Evolutionary conservation across 495 filamentous ascomycete species (phyloP), one percentile per base, ranked within the genome.

Genomic region (Annulohypoxylon bovei): DNA sequence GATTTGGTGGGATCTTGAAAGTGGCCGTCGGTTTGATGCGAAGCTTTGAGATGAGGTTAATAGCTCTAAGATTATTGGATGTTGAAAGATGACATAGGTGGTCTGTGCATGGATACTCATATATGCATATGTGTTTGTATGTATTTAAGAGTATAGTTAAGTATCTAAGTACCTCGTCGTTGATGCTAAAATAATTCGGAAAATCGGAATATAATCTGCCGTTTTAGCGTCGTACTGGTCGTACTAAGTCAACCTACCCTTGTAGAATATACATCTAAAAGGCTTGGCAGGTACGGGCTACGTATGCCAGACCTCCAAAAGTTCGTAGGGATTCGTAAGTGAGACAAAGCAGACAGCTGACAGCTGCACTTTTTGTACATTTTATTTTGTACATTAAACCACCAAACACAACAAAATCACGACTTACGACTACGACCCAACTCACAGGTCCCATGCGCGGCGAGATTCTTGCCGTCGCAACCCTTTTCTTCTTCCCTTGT

Each of bases 211-310:
- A n/a, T 44, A 8, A 23, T 47, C 39, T 57, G 22, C 57, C 40
- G 58, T 25, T 22, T 32, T 62, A 65, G 52, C 50, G 27, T 32
- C 27, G 18, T 28, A 47, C 44, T 52, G 62, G 27, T 32, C 27
- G 18, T 28, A 47, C 44, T 52, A 65, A 22, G 55, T 27, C 39
- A 44, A 67, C 18, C 35, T 53, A 65, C 54, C 42, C 47, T 49
- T 50, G 62, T 59, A 33, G 5, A 40, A 28, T 53, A 6, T 33
- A 28, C 23, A 18, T 47, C 22, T 54, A 32, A 44, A 64, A 65
- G 55, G 60, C 74, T 75, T 75, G 73, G 75, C 75, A 75, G 72
- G 70, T 73, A 77, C 72, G 56, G 75, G 72, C 70, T 77, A 77
- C 75, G 75, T 77, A 77, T 77, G 67, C 75, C 72, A 75, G 50